Evolutionary conservation across 73 alveolate species (phyloP).

Genomic region (Paraurostyla sp.): DNA sequence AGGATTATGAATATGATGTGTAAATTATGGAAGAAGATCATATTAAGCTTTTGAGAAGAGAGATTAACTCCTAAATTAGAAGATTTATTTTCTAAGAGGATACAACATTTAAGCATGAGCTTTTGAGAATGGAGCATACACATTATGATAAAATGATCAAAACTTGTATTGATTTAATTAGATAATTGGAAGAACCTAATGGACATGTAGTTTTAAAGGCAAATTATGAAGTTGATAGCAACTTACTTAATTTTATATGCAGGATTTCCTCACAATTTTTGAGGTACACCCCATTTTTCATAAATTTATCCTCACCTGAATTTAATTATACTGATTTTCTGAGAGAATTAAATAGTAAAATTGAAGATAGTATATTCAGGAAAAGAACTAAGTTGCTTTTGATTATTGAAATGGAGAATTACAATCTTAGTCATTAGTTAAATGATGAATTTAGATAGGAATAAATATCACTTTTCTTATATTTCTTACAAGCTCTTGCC

Average conservation of each 20-base stretch:
- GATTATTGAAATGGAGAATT: slow-evolving; percentile 29
- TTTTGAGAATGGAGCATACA: slow-evolving; percentile 17
- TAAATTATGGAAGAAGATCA: slow-evolving; percentile 38
- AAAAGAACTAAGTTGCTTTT: slow-evolving; percentile 17
- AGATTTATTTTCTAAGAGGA: slow-evolving; percentile 9
- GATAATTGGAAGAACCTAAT: neutral
- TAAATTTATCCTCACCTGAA: slow-evolving; percentile 28
- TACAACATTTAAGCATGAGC: slow-evolving; percentile 5
- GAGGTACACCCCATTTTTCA: neutral
- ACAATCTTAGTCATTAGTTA: slow-evolving; percentile 3
- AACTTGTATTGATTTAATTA: neutral
- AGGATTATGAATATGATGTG: slow-evolving; percentile 1
- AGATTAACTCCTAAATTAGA: neutral
- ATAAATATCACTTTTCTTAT: neutral
- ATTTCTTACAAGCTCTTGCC: slow-evolving; percentile 13
- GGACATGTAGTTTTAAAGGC: slow-evolving; percentile 30
- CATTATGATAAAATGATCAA: slow-evolving; percentile 11
- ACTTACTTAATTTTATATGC: neutral
- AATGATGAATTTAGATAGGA: slow-evolving; percentile 11
- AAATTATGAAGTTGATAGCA: slow-evolving; percentile 13
- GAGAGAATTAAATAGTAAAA: slow-evolving; percentile 24
- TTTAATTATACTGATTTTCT: neutral
- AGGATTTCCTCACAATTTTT: neutral
- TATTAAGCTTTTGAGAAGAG: neutral
- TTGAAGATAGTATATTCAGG: slow-evolving; percentile 5